phyloP scores from a whole-genome alignment of 106 monocot genomes.

The Acorus gramineus region DNA sequence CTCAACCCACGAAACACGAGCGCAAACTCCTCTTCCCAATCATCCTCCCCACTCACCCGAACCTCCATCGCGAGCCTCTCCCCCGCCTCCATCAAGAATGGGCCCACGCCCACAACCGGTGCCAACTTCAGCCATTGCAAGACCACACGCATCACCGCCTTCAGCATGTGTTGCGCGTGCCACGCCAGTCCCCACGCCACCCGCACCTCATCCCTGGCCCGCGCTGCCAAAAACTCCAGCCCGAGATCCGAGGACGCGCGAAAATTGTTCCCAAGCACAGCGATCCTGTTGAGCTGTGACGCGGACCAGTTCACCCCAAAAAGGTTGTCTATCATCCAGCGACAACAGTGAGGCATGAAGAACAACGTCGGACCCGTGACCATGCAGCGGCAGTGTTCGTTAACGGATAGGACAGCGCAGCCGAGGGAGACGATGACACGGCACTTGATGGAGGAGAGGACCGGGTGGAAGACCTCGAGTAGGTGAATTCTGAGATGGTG shows the following conservation, averaged over 20 bases:
- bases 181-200: background rate
- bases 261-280: constrained; percentile 81
- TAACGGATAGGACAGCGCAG: constrained; percentile 15
- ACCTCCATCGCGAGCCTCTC: constrained; percentile 40
- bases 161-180: constrained; percentile 9
- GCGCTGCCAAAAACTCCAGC: background rate
- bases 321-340: constrained; percentile 57
- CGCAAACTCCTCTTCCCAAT: constrained; percentile 16
- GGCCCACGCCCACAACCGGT: too few relatives aligned
- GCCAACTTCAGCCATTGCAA: too few relatives aligned
- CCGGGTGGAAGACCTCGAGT: constrained; percentile 62
- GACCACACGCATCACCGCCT: too few relatives aligned
- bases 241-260: constrained; percentile 32
- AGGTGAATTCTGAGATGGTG: constrained; percentile 17
- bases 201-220: too few relatives aligned
- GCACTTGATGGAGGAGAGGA: constrained; percentile 65
- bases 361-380: constrained; percentile 50
- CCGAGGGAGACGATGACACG: constrained; percentile 35
- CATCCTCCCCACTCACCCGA: constrained; percentile 13
- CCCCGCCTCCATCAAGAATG: constrained; percentile 24
- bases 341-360: constrained; percentile 95
- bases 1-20: constrained; percentile 60
- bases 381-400: constrained; percentile 49
- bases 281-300: constrained; percentile 32
- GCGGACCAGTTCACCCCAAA: constrained; percentile 47